phyloP scores from a whole-genome alignment of 148 eudicot species.

The Bassia scoparia region DNA sequence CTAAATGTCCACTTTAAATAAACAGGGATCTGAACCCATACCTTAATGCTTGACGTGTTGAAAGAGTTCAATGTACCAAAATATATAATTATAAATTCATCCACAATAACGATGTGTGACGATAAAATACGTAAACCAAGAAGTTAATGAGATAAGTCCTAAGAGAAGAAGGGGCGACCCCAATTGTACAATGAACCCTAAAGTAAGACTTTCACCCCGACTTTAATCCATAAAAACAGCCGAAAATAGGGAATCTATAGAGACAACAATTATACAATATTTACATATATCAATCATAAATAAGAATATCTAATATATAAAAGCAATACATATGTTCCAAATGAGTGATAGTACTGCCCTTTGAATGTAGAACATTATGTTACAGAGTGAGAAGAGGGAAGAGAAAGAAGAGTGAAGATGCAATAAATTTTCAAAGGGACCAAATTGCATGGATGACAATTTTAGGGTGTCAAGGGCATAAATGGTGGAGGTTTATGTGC shows the following conservation, averaged over 20 bases:
- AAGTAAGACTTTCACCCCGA: slow-evolving; percentile 21
- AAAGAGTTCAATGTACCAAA: neutral
- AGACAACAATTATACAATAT: neutral
- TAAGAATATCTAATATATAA: neutral
- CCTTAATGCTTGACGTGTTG: neutral
- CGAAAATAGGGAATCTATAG: slow-evolving; percentile 9
- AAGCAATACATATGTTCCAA: neutral
- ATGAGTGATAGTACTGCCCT: neutral
- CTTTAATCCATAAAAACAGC: slow-evolving; percentile 27
- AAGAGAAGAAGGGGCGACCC: slow-evolving; percentile 13
- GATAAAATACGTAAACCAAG: neutral
- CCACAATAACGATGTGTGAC: neutral
- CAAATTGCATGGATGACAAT: slow-evolving; percentile 22
- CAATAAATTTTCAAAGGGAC: neutral
- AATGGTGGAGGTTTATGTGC: slow-evolving; percentile 29
- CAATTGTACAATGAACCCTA: slow-evolving; percentile 9
- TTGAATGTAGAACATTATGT: slow-evolving; percentile 2
- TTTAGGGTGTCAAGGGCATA: slow-evolving; percentile 18
- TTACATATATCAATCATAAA: neutral
- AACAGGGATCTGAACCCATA: neutral
- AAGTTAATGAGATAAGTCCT: slow-evolving; percentile 15
- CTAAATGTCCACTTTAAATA: neutral
- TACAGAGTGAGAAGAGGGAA: neutral
- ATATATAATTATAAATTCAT: neutral
- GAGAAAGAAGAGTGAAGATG: slow-evolving; percentile 17